phyloP scores from a whole-genome alignment of 371 early-diverging fungal genomes.

The Blastocladiella emersonii region DNA sequence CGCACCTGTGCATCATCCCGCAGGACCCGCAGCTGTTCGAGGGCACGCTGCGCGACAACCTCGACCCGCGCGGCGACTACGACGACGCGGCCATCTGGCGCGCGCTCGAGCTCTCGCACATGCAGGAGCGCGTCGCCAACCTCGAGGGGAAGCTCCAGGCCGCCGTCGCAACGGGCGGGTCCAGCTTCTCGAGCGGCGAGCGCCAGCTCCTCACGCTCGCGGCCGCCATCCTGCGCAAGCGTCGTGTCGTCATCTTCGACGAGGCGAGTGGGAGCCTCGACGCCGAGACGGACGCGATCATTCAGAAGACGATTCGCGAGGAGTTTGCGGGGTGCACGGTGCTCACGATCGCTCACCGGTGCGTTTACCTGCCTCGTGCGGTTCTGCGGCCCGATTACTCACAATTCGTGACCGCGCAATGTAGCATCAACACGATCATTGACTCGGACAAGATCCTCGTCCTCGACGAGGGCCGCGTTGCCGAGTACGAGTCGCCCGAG shows the following conservation, averaged over 20 bases:
- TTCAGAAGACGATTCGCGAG: slow-evolving; percentile 77
- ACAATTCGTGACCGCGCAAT: slow-evolving; percentile 29
- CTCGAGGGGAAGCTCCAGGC: slow-evolving; percentile 6
- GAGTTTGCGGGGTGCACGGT: slow-evolving; percentile 77
- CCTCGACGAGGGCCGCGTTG: slow-evolving; percentile 51
- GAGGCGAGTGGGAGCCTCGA: slow-evolving; percentile 32
- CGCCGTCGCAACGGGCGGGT: slow-evolving; percentile 6
- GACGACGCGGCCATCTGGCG: slow-evolving; percentile 44
- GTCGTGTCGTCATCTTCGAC: slow-evolving; percentile 33
- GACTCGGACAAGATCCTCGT: slow-evolving; percentile 73
- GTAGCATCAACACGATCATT: slow-evolving; percentile 77
- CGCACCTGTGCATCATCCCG: slow-evolving; percentile 43
- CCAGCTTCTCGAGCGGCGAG: slow-evolving; percentile 14
- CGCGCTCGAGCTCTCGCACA: slow-evolving; percentile 38
- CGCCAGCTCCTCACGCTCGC: slow-evolving; percentile 35
- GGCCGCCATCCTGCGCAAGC: slow-evolving; percentile 24
- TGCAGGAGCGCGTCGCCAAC: slow-evolving; percentile 15
- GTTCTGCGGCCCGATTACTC: background rate
- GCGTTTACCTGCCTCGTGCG: too few relatives aligned
- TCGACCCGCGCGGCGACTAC: slow-evolving; percentile 44
- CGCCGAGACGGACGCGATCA: slow-evolving; percentile 36
- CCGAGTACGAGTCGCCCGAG: slow-evolving; percentile 59
- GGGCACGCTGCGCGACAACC: slow-evolving; percentile 37
- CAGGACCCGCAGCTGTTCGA: slow-evolving; percentile 41
- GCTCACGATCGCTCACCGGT: slow-evolving; percentile 84